A percentile compares a stretch with the other conserved stretches of the same genome.
These are phyloP conservation scores for Pichia norvegensis DNA, from an alignment of 1,139 yeast species.

Conservation along the genomic window DNA sequence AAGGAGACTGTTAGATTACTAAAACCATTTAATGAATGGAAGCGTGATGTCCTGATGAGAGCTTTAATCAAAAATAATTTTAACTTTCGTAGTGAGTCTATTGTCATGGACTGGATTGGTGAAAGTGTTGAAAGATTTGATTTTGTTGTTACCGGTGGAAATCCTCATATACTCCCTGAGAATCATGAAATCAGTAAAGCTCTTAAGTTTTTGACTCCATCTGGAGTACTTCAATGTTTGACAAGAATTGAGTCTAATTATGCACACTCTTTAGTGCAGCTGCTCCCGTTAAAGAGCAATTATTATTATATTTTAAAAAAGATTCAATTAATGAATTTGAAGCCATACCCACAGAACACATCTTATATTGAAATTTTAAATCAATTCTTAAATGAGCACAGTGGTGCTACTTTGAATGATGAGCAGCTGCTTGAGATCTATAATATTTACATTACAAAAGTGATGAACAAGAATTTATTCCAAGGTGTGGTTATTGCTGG, in stretches of 20 bases:
- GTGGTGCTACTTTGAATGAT: not conserved
- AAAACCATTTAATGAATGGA: too few relatives aligned
- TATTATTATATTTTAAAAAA: too few relatives aligned
- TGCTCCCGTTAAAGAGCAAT: not conserved
- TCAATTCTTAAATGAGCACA: constrained; percentile 1
- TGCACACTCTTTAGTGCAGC: not conserved
- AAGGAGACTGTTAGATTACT: not conserved
- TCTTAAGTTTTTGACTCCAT: not conserved
- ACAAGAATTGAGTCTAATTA: not conserved
- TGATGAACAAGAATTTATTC: not conserved
- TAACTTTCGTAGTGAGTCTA: not conserved
- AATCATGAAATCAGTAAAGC: not conserved
- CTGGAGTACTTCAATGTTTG: not conserved
- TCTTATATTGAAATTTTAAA: not conserved
- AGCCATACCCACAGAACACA: not conserved
- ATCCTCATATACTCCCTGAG: not conserved
- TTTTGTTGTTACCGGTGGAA: not conserved
- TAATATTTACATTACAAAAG: constrained; percentile 1
- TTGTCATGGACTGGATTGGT: not conserved
- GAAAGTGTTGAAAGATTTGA: not conserved
- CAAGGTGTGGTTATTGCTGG: constrained; percentile 2
- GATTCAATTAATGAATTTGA: not conserved
- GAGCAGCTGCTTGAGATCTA: constrained; percentile 2
- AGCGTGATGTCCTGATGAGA: not conserved
- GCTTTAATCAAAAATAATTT: constrained; percentile 1